These are phyloP conservation scores for Trichophaea hybrida DNA, from an alignment of 2,329 filamentous ascomycete genomes.

Conservation along the genomic window DNA sequence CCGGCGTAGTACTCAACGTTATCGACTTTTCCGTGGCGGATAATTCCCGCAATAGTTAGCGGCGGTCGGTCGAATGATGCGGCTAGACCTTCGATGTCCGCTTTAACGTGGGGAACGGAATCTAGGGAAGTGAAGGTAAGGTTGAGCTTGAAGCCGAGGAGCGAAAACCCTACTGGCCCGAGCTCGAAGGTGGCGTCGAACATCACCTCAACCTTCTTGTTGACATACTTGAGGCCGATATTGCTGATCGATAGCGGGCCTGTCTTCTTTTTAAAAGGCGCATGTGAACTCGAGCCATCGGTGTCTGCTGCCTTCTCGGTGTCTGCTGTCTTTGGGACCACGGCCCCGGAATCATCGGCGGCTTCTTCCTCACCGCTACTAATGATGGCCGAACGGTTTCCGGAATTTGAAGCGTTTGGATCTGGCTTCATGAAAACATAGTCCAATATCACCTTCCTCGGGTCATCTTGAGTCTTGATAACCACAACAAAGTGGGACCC, in stretches of 20 bases:
- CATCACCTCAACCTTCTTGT: slow-evolving; percentile 27
- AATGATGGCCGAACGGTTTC: too few species aligned
- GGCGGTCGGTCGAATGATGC: slow-evolving; percentile 31
- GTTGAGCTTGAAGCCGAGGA: slow-evolving; percentile 31
- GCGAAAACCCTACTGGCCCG: slow-evolving; percentile 30
- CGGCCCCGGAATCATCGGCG: neutral
- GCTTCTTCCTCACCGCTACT: too few species aligned
- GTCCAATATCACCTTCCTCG: slow-evolving; percentile 13
- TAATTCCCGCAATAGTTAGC: slow-evolving; percentile 31
- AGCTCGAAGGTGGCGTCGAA: slow-evolving; percentile 31
- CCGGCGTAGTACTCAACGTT: slow-evolving; percentile 31
- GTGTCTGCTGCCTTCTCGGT: neutral
- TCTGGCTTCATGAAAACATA: slow-evolving; percentile 16
- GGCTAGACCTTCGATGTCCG: slow-evolving; percentile 30
- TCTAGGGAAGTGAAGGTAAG: slow-evolving; percentile 20
- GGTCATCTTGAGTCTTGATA: slow-evolving; percentile 12
- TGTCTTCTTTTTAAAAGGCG: slow-evolving; percentile 28
- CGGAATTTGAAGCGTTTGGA: too few species aligned
- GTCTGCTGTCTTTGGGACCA: neutral
- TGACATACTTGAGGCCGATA: slow-evolving; percentile 31
- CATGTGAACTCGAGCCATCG: slow-evolving; percentile 14
- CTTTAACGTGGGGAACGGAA: slow-evolving; percentile 6
- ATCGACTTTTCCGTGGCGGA: slow-evolving; percentile 27
- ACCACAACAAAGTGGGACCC: slow-evolving; percentile 21
- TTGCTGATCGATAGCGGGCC: slow-evolving; percentile 31